These are phyloP conservation scores for Peltaster fructicola DNA, from an alignment of 2,329 filamentous ascomycete species.

Conservation along the genomic window DNA sequence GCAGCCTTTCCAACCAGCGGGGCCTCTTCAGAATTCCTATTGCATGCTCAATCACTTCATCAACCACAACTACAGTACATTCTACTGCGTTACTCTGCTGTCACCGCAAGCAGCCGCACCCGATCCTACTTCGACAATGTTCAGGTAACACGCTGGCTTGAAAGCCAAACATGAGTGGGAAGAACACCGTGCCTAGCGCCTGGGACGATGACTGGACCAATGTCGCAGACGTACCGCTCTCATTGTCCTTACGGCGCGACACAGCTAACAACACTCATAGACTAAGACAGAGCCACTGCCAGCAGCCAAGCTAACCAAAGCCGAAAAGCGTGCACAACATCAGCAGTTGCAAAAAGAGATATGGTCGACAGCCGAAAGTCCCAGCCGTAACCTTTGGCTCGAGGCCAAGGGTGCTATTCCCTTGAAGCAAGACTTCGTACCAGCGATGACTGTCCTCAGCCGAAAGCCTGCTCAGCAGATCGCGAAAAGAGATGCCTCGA, in stretches of 20 bases:
- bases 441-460: constrained; percentile 66
- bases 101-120: no score
- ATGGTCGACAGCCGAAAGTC: constrained; percentile 79
- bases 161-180: constrained; percentile 30
- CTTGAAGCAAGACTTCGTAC: constrained; percentile 54
- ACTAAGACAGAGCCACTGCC: constrained; percentile 18
- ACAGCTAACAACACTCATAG: neutral
- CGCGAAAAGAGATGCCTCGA: constrained; percentile 37
- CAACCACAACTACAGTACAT: no score
- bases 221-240: constrained; percentile 47
- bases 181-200: constrained; percentile 45
- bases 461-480: constrained; percentile 52
- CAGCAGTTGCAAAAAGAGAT: constrained; percentile 67
- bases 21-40: no score
- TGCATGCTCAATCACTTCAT: no score
- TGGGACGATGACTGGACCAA: constrained; percentile 89
- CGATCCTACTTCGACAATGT: no score
- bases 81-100: no score
- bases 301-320: constrained; percentile 43
- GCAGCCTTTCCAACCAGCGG: no score
- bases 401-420: constrained; percentile 46
- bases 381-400: constrained; percentile 58
- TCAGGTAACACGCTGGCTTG: no score
- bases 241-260: neutral
- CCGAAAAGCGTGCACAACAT: constrained; percentile 64